A percentile compares a stretch with the other conserved stretches of the same genome.
Evolutionary conservation across 345 rosid genomes (phyloP).

Genomic region (Rhizophora apiculata): DNA sequence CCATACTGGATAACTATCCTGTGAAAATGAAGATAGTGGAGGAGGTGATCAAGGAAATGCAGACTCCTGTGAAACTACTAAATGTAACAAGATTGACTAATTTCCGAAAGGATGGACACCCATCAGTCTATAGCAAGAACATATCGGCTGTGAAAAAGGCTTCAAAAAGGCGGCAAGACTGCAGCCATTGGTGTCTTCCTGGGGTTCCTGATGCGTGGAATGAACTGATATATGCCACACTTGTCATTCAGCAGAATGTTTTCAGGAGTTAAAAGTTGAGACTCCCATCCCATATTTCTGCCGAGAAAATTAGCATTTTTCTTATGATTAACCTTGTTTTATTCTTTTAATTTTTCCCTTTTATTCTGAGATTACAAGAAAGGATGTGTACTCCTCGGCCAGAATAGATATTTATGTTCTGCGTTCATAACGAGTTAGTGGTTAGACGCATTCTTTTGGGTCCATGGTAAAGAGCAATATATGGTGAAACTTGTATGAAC

Average conservation of each 20-base stretch:
- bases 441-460: too few relatives aligned
- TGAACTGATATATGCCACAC: slow-evolving; percentile 73
- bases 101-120: slow-evolving; percentile 92
- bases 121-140: slow-evolving; percentile 70
- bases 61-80: slow-evolving; percentile 54
- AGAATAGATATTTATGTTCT: too few relatives aligned
- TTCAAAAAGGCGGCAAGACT: slow-evolving; percentile 60
- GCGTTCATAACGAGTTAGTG: too few relatives aligned
- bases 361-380: too few relatives aligned
- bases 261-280: slow-evolving; percentile 11
- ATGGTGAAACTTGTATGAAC: too few relatives aligned
- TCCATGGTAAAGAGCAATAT: too few relatives aligned
- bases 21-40: slow-evolving; percentile 85
- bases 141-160: slow-evolving; percentile 33
- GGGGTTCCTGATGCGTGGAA: slow-evolving; percentile 96
- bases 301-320: background rate
- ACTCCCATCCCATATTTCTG: background rate
- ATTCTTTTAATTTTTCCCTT: too few relatives aligned
- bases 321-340: background rate
- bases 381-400: too few relatives aligned
- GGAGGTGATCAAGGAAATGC: slow-evolving; percentile 63
- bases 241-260: slow-evolving; percentile 36
- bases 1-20: slow-evolving; percentile 63
- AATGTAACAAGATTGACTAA: slow-evolving; percentile 83
- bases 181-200: slow-evolving; percentile 98